Evolutionary conservation across 2,329 filamentous ascomycete species (phyloP), one percentile per base, ranked within the genome.

Genomic region (Westerdykella aurantiaca): DNA sequence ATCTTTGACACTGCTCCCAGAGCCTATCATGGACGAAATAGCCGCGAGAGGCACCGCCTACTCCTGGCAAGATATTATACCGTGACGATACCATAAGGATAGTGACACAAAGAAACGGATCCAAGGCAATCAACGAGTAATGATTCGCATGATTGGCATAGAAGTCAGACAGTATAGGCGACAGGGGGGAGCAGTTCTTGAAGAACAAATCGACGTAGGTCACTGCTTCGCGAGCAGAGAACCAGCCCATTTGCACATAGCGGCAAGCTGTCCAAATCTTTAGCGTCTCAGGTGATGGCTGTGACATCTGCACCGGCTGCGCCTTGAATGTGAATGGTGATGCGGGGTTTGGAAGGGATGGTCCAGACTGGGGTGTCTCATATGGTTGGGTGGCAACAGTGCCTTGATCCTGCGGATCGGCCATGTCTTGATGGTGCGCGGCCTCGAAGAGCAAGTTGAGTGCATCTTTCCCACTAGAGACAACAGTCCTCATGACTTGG

Each of bases 181-280:
- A 77, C 21, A 79, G 48, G 1, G 69, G 69, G 5, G 71, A 73
- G 53, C 76, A 71, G 25, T 77, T 75, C 43, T 72, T 69, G 58
- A 73, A 78, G 52, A 78, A 68, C 64, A 76, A 44, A 47, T 79
- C 75, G 37, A 79, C 64, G 43, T 77, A 76, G 1, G 70, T 74
- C 1, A 78, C 69, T 9, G 75, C 75, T 52, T 79, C 76, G 42
- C 72, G 68, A 3, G 76, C 74, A 0, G 74, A 73, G 43, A 79
- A 73, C 75, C 74, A 78, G 0, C 75, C 76, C 73, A 77, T 76
- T 45, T 71, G 72, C 14, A 78, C 74, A 51, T 78, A 79, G 0
- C 75, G 70, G 51, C 72, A 75, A 3, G 67, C 60, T 13, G 72
- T 71, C 74, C 74, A 77, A 14, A 71, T 55, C 40, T 66, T 63